Percentiles rank a stretch among this genome's conserved stretches.
phyloP scores from a whole-genome alignment of 257 asterid species.

The Nicotiana knightiana region DNA sequence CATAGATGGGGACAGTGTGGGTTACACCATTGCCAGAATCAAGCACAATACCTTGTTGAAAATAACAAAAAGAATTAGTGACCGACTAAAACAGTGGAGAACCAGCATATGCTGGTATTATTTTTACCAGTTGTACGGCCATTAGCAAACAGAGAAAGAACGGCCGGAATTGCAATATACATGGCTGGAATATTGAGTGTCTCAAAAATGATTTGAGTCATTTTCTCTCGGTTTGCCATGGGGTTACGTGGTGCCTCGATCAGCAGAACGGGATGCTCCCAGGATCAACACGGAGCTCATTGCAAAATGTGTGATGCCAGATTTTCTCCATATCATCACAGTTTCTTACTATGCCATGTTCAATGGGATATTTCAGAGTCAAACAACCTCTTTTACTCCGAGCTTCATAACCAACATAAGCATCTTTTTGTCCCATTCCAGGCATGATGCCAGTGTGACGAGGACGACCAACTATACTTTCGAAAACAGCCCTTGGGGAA shows the following conservation, averaged over 20 bases:
- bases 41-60: constrained; percentile 1
- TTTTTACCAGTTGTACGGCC: constrained; percentile 15
- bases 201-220: constrained; percentile 20
- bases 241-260: constrained; percentile 16
- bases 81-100: neutral
- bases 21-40: constrained; percentile 2
- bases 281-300: constrained; percentile 15
- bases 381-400: too few relatives aligned
- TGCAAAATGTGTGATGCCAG: constrained; percentile 16
- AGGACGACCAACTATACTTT: too few relatives aligned
- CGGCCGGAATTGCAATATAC: constrained; percentile 15
- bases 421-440: too few relatives aligned
- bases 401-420: too few relatives aligned
- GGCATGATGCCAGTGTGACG: too few relatives aligned
- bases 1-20: neutral
- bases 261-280: constrained; percentile 12
- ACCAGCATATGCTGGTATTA: neutral
- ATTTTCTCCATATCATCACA: neutral
- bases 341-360: too few relatives aligned
- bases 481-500: too few relatives aligned
- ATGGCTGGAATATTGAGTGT: constrained; percentile 12
- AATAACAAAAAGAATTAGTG: neutral
- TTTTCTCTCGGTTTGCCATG: constrained; percentile 12
- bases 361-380: too few relatives aligned
- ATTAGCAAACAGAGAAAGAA: constrained; percentile 15